Percentiles rank a stretch among this genome's conserved stretches.
These are phyloP conservation scores for Kwoniella shivajii DNA, from an alignment of 1,284 basidiomycete species.

Conservation along the genomic window DNA sequence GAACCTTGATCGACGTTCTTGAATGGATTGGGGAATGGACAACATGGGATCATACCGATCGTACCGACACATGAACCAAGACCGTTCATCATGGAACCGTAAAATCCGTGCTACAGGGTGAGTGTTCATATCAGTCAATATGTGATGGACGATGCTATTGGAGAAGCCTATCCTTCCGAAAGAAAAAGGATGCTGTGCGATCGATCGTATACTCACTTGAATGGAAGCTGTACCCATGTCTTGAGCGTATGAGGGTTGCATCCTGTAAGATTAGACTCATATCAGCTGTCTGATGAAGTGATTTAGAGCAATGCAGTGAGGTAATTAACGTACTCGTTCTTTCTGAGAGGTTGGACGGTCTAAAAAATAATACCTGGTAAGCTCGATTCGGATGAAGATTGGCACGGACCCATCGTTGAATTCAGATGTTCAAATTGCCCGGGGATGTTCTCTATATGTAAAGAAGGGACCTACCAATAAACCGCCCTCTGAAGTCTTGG, in stretches of 20 bases:
- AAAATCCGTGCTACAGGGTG: constrained; percentile 81
- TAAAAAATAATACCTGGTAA: constrained; percentile 11
- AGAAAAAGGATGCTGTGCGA: constrained; percentile 12
- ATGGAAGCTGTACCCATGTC: constrained; percentile 67
- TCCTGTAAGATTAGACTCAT: constrained; percentile 24
- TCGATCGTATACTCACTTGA: constrained; percentile 55
- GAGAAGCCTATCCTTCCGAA: neutral
- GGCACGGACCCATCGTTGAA: neutral
- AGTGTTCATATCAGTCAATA: no score
- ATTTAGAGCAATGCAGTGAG: neutral
- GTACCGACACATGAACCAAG: constrained; percentile 56
- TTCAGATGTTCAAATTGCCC: neutral
- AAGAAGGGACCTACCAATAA: constrained; percentile 10
- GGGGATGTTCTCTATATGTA: neutral
- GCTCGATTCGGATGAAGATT: no score
- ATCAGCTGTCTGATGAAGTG: constrained; percentile 1
- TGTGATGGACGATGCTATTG: no score
- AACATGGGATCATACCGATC: constrained; percentile 81
- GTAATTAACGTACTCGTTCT: constrained; percentile 44
- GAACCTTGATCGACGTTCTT: constrained; percentile 68
- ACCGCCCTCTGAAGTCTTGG: neutral
- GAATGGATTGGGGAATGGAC: constrained; percentile 65
- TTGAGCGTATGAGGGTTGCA: constrained; percentile 78
- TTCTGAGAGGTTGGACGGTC: constrained; percentile 52
- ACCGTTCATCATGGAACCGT: constrained; percentile 75